phyloP scores from a whole-genome alignment of 805 yeast species.

The Grigorovia yakushimaensis region DNA sequence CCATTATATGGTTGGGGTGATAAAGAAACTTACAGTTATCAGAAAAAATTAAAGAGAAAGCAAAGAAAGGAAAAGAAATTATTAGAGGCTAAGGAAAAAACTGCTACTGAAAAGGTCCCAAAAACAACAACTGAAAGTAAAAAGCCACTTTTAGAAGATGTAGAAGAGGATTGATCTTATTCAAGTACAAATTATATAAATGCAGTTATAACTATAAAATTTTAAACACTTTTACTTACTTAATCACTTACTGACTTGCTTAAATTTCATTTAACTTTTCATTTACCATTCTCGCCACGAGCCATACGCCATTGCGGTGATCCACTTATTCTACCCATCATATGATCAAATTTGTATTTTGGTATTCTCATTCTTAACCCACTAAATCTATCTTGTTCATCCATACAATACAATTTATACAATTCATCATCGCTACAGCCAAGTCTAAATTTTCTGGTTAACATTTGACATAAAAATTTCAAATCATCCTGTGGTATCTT shows the following conservation, averaged over 20 bases:
- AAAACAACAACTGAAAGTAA: not conserved
- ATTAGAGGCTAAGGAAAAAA: not conserved
- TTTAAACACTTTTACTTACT: too few relatives aligned
- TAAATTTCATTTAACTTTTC: too few relatives aligned
- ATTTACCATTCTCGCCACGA: conserved; percentile 76
- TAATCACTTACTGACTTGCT: too few relatives aligned
- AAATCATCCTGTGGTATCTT: conserved; percentile 35
- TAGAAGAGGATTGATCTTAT: not conserved
- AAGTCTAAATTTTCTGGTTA: conserved; percentile 31
- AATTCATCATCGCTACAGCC: conserved; percentile 29
- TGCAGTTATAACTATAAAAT: too few relatives aligned
- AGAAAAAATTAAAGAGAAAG: conserved; percentile 27
- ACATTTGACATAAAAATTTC: conserved; percentile 24
- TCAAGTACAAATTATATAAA: too few relatives aligned
- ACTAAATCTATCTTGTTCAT: conserved; percentile 29
- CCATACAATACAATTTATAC: conserved; percentile 25
- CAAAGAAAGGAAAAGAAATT: conserved; percentile 17
- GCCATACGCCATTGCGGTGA: conserved; percentile 60
- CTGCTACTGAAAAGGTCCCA: not conserved
- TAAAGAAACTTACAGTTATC: conserved; percentile 23
- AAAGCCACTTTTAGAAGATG: conserved; percentile 3
- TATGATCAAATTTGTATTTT: not conserved
- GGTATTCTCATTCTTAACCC: too few relatives aligned
- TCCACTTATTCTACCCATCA: conserved; percentile 58
- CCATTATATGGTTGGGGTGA: conserved; percentile 85